A percentile compares a stretch with the other conserved stretches of the same genome.
These are phyloP conservation scores for Xylariales sp. DNA, from an alignment of 2,329 filamentous ascomycete genomes.

Conservation along the genomic window DNA sequence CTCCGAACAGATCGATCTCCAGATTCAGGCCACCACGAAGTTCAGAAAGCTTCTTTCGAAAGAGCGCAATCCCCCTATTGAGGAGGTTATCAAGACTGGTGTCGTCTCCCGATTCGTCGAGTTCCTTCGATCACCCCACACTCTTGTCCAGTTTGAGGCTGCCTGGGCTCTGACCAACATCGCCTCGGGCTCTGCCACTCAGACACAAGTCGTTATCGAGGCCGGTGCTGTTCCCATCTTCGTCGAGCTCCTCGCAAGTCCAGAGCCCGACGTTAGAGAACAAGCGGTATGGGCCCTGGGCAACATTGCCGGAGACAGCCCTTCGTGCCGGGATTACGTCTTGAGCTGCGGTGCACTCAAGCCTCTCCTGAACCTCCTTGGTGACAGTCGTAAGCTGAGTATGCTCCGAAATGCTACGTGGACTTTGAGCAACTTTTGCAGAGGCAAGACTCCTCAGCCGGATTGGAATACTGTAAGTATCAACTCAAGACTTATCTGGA, in stretches of 20 bases:
- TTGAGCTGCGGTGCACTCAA: slow-evolving; percentile 85
- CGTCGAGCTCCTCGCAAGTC: slow-evolving; percentile 90
- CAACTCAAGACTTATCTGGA: not conserved
- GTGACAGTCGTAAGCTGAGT: slow-evolving; percentile 96
- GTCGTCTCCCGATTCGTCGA: slow-evolving; percentile 97
- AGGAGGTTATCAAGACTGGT: slow-evolving; percentile 98
- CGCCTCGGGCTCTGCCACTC: slow-evolving; percentile 90
- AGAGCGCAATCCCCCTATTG: slow-evolving; percentile 97
- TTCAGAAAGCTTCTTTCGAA: slow-evolving; percentile 98
- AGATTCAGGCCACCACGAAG: slow-evolving; percentile 96
- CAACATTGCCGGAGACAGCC: slow-evolving; percentile 98
- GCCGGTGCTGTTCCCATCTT: slow-evolving; percentile 98
- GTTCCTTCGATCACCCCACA: slow-evolving; percentile 96
- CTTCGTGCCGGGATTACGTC: slow-evolving; percentile 94
- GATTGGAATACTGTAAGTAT: slow-evolving; percentile 88
- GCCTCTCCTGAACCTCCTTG: slow-evolving; percentile 82
- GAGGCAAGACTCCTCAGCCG: slow-evolving; percentile 97
- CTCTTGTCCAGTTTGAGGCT: slow-evolving; percentile 96
- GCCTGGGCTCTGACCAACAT: slow-evolving; percentile 99
- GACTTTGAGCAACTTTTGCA: slow-evolving; percentile 99
- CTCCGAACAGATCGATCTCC: slow-evolving; percentile 95
- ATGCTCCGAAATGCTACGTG: slow-evolving; percentile 99
- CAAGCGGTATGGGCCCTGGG: slow-evolving; percentile 98
- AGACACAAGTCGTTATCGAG: slow-evolving; percentile 98
- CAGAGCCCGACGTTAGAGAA: slow-evolving; percentile 94